phyloP scores from a whole-genome alignment of 75 land plant species.

The Chamaecyparis obtusa region DNA sequence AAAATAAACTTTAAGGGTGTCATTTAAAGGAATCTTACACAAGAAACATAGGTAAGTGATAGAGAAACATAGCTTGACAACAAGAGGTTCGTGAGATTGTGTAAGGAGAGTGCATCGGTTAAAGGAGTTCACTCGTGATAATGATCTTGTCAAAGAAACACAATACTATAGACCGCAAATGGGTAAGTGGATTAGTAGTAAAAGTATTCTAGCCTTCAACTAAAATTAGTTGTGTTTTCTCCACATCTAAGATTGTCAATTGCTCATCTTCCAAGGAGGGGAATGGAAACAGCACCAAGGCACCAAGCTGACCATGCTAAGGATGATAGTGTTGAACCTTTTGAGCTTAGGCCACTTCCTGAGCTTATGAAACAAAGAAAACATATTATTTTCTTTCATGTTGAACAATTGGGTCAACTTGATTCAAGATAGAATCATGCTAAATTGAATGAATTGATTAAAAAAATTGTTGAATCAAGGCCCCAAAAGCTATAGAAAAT shows the following conservation, averaged over 20 bases:
- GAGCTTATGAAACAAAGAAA: slow-evolving; percentile 14
- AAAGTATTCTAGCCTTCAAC: no score
- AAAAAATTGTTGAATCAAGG: slow-evolving; percentile 26
- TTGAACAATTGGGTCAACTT: slow-evolving; percentile 11
- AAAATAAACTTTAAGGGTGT: no score
- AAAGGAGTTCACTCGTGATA: no score
- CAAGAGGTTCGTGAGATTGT: no score
- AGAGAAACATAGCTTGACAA: no score
- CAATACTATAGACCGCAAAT: no score
- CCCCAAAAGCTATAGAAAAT: slow-evolving; percentile 43
- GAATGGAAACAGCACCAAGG: slow-evolving; percentile 30
- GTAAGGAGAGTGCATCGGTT: no score
- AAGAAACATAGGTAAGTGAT: no score
- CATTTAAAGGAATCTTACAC: no score
- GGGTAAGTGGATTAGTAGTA: no score
- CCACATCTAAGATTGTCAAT: not conserved
- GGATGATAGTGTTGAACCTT: slow-evolving; percentile 20
- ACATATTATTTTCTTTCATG: slow-evolving; percentile 8
- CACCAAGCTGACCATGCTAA: slow-evolving; percentile 44
- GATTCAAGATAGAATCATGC: slow-evolving; percentile 4
- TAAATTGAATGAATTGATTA: slow-evolving; percentile 17
- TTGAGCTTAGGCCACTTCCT: slow-evolving; percentile 23
- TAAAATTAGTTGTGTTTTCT: no score
- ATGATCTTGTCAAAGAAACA: no score
- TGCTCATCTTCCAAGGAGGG: slow-evolving; percentile 19